A percentile compares a stretch with the other conserved stretches of the same genome.
Conservation (phyloP, 345 rosid genomes). For the Atalantia buxifolia region DNA sequence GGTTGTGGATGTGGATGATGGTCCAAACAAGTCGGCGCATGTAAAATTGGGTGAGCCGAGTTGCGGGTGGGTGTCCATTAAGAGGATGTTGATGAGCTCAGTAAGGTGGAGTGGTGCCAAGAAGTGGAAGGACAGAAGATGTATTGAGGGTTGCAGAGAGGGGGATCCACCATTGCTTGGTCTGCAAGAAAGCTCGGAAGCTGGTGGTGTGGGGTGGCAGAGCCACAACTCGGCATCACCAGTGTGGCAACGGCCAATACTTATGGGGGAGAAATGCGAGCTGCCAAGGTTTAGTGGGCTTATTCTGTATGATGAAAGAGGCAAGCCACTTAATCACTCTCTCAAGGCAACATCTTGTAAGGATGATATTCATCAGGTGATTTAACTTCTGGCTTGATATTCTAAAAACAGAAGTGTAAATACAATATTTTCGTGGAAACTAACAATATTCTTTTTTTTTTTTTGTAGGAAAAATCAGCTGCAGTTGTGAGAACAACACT, state of each 20-base stretch:
- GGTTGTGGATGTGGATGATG: constrained; percentile 5
- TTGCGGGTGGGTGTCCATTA: constrained; percentile 37
- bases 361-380: constrained; percentile 16
- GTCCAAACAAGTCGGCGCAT: background rate
- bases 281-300: constrained; percentile 75
- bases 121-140: constrained; percentile 45
- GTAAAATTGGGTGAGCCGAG: constrained; percentile 17
- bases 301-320: constrained; percentile 69
- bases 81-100: constrained; percentile 48
- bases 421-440: background rate
- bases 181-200: constrained; percentile 21
- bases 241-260: constrained; percentile 76
- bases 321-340: constrained; percentile 40
- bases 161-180: constrained; percentile 21
- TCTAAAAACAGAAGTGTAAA: background rate
- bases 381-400: background rate
- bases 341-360: constrained; percentile 19
- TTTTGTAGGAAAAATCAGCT: constrained; percentile 34
- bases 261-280: constrained; percentile 90
- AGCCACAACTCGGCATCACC: constrained; percentile 62
- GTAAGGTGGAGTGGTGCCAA: constrained; percentile 70
- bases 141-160: constrained; percentile 3
- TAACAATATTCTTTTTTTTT: constrained; percentile 4
- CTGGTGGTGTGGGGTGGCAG: constrained; percentile 28
- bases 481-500: constrained; percentile 40